These are phyloP conservation scores for Trichoderma asperelloides DNA, from an alignment of 495 filamentous ascomycete species.

Conservation along the genomic window DNA sequence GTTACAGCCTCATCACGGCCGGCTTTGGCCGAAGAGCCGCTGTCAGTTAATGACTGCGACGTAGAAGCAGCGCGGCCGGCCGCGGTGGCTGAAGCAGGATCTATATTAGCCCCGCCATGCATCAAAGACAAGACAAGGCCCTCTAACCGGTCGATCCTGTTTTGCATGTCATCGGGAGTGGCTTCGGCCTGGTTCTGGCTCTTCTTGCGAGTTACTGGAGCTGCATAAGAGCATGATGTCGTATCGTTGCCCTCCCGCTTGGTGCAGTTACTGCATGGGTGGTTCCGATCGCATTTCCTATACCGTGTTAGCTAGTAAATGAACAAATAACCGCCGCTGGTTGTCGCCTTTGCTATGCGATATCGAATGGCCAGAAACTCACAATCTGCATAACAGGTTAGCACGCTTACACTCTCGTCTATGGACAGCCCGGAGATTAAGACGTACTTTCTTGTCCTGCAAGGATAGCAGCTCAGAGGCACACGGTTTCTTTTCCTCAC, in stretches of 20 bases:
- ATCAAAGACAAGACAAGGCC: slow-evolving; percentile 90
- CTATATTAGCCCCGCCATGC: slow-evolving; percentile 66
- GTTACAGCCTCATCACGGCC: slow-evolving; percentile 45
- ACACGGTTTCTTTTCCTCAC: slow-evolving; percentile 92
- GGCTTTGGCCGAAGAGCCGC: slow-evolving; percentile 55
- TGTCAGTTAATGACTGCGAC: slow-evolving; percentile 50
- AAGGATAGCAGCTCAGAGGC: slow-evolving; percentile 88
- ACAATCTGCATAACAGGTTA: slow-evolving; percentile 6
- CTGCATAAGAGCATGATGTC: slow-evolving; percentile 80
- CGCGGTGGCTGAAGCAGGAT: slow-evolving; percentile 23
- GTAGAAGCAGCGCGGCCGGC: slow-evolving; percentile 50
- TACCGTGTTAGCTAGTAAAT: background rate
- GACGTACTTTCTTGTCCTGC: slow-evolving; percentile 78
- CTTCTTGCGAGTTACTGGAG: slow-evolving; percentile 68
- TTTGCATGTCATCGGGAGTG: slow-evolving; percentile 95
- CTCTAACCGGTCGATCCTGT: slow-evolving; percentile 93
- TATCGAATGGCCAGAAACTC: background rate
- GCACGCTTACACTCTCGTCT: slow-evolving; percentile 12
- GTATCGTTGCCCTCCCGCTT: slow-evolving; percentile 69
- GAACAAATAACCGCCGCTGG: background rate
- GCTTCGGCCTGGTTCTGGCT: slow-evolving; percentile 52
- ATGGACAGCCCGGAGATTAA: slow-evolving; percentile 28
- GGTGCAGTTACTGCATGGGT: slow-evolving; percentile 92
- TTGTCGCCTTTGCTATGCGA: slow-evolving; percentile 12
- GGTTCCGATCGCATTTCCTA: slow-evolving; percentile 81